These are phyloP conservation scores for Lachnellula arida DNA, from an alignment of 2,329 filamentous ascomycete genomes.

Conservation along the genomic window DNA sequence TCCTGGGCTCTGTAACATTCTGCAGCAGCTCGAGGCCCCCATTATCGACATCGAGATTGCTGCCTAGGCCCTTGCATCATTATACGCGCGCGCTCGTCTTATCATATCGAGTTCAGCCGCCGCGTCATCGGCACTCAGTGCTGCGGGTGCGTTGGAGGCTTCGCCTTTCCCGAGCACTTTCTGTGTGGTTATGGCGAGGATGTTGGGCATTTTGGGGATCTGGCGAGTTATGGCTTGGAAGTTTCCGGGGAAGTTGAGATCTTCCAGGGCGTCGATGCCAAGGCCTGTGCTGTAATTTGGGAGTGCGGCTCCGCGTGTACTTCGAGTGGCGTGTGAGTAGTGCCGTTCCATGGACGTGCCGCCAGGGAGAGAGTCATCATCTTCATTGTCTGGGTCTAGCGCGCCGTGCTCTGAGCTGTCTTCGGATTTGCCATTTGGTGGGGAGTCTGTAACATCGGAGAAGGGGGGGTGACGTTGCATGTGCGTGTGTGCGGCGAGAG, in stretches of 20 bases:
- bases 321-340: constrained; percentile 59
- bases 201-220: constrained; percentile 30
- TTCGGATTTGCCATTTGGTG: constrained; percentile 41
- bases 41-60: constrained; percentile 29
- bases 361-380: constrained; percentile 43
- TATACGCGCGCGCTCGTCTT: constrained; percentile 24
- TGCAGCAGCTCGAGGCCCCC: constrained; percentile 24
- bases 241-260: constrained; percentile 54
- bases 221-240: constrained; percentile 35
- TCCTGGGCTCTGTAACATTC: constrained; percentile 17
- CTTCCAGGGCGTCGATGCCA: constrained; percentile 56
- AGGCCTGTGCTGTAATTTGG: constrained; percentile 48
- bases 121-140: constrained; percentile 23
- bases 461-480: constrained; percentile 47
- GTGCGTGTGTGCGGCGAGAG: constrained; percentile 57
- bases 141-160: constrained; percentile 16
- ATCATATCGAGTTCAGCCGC: constrained; percentile 29
- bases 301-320: constrained; percentile 48
- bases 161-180: constrained; percentile 25
- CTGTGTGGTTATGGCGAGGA: constrained; percentile 21
- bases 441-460: constrained; percentile 21
- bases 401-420: constrained; percentile 41
- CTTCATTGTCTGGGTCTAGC: constrained; percentile 46
- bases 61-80: constrained; percentile 28
- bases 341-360: constrained; percentile 59